These are phyloP conservation scores for Haematococcus lacustris DNA, from an alignment of 139 green algal species.

Conservation along the genomic window DNA sequence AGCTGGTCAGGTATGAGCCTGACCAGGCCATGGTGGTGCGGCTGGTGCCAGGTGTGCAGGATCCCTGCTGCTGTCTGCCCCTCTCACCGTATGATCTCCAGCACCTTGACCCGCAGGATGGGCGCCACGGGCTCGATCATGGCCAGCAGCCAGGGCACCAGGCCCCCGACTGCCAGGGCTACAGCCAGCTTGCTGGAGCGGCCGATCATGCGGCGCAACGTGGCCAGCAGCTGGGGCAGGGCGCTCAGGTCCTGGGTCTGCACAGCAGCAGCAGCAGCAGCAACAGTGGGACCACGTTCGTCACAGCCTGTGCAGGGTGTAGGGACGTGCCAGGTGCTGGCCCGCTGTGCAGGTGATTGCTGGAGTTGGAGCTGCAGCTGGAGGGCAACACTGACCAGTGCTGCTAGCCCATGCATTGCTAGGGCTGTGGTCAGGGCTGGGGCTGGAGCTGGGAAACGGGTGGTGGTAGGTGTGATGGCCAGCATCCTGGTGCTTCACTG, in stretches of 20 bases:
- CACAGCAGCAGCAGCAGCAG: not conserved
- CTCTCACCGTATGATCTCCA: slow-evolving; percentile 42
- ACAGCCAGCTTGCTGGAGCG: slow-evolving; percentile 47
- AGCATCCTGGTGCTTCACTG: too few species aligned
- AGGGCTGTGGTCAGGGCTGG: too few species aligned
- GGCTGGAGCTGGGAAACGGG: too few species aligned
- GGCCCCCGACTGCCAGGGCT: slow-evolving; percentile 21
- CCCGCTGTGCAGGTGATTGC: too few species aligned
- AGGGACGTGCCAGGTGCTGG: too few species aligned
- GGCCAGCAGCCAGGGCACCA: slow-evolving; percentile 39
- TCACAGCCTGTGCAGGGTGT: too few species aligned
- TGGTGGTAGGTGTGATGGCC: too few species aligned
- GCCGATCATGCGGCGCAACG: slow-evolving; percentile 41
- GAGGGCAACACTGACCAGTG: too few species aligned
- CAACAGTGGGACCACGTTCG: too few species aligned
- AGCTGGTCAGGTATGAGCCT: not conserved
- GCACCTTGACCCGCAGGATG: slow-evolving; percentile 42
- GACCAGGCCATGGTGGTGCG: not conserved
- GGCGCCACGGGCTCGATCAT: slow-evolving; percentile 28
- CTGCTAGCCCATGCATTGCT: too few species aligned
- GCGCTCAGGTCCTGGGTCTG: not conserved
- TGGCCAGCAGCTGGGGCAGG: slow-evolving; percentile 42
- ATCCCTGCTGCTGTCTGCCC: too few species aligned
- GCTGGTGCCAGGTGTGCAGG: not conserved
- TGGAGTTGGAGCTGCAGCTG: too few species aligned